A percentile compares a stretch with the other conserved stretches of the same genome.
Evolutionary conservation across 2,329 filamentous ascomycete genomes (phyloP).

Genomic region (Neocatenulostroma microsporum): DNA sequence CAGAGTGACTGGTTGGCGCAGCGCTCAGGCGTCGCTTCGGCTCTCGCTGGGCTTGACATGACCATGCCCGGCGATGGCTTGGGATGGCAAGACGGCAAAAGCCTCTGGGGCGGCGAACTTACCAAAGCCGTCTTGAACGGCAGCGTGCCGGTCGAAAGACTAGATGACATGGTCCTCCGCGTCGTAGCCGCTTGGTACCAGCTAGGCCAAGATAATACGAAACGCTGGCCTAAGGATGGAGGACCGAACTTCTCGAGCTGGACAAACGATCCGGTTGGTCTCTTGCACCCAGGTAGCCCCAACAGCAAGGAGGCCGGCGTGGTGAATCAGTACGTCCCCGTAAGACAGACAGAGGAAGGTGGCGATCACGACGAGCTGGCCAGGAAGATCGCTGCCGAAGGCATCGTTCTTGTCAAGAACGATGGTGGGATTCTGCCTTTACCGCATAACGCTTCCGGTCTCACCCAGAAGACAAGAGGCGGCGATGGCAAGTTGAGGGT

Average conservation of each 20-base stretch:
- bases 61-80: constrained; percentile 68
- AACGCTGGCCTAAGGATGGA: constrained; percentile 48
- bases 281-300: constrained; percentile 61
- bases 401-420: constrained; percentile 77
- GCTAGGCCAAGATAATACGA: constrained; percentile 64
- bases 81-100: constrained; percentile 61
- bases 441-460: constrained; percentile 43
- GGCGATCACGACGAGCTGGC: constrained; percentile 62
- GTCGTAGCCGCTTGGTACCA: constrained; percentile 89
- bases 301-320: constrained; percentile 45
- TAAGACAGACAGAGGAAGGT: constrained; percentile 54
- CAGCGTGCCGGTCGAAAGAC: constrained; percentile 68
- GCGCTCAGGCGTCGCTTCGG: constrained; percentile 60
- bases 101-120: constrained; percentile 71
- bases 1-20: constrained; percentile 32
- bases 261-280: constrained; percentile 61
- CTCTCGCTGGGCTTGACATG: constrained; percentile 78
- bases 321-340: constrained; percentile 74
- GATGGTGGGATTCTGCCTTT: constrained; percentile 56
- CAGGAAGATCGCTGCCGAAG: constrained; percentile 69
- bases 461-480: constrained; percentile 31
- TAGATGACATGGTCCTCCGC: constrained; percentile 85
- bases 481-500: constrained; percentile 45
- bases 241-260: constrained; percentile 84
- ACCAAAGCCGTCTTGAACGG: constrained; percentile 73